A percentile compares a stretch with the other conserved stretches of the same genome.
These are phyloP conservation scores for Jaminaea rosea DNA, from an alignment of 1,284 basidiomycete species.

Conservation along the genomic window DNA sequence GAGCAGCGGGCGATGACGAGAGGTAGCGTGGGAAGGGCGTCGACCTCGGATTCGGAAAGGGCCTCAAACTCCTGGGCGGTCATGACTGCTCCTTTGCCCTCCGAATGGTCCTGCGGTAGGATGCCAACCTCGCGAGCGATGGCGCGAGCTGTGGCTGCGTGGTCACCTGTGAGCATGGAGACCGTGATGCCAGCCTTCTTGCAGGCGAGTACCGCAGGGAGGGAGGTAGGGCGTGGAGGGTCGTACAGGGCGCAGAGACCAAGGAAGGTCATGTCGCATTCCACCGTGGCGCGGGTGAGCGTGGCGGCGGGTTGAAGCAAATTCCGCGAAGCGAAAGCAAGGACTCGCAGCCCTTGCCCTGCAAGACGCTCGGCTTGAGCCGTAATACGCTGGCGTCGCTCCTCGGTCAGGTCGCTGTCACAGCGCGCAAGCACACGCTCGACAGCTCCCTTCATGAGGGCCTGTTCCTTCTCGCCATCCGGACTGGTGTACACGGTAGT, in stretches of 20 bases:
- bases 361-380: slow-evolving; percentile 39
- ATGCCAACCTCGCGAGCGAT: slow-evolving; percentile 52
- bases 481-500: slow-evolving; percentile 20
- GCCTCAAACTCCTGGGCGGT: slow-evolving; percentile 32
- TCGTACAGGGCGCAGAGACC: slow-evolving; percentile 61
- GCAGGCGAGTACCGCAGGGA: slow-evolving; percentile 58
- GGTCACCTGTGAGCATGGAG: slow-evolving; percentile 57
- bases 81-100: slow-evolving; percentile 26
- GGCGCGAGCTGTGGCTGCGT: slow-evolving; percentile 48
- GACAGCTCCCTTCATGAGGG: slow-evolving; percentile 37
- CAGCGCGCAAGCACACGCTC: slow-evolving; percentile 41
- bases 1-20: slow-evolving; percentile 38
- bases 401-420: slow-evolving; percentile 18
- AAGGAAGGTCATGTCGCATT: slow-evolving; percentile 57
- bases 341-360: slow-evolving; percentile 36
- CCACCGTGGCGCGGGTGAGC: slow-evolving; percentile 51
- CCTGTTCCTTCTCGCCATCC: slow-evolving; percentile 5
- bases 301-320: slow-evolving; percentile 20
- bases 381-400: slow-evolving; percentile 19
- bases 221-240: slow-evolving; percentile 62
- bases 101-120: slow-evolving; percentile 4
- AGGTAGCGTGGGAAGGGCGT: slow-evolving; percentile 24
- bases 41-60: slow-evolving; percentile 28
- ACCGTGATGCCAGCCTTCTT: slow-evolving; percentile 60
- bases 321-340: slow-evolving; percentile 37